These are phyloP conservation scores for Trebouxia sp. DNA, from an alignment of 139 green algal genomes.

Conservation along the genomic window DNA sequence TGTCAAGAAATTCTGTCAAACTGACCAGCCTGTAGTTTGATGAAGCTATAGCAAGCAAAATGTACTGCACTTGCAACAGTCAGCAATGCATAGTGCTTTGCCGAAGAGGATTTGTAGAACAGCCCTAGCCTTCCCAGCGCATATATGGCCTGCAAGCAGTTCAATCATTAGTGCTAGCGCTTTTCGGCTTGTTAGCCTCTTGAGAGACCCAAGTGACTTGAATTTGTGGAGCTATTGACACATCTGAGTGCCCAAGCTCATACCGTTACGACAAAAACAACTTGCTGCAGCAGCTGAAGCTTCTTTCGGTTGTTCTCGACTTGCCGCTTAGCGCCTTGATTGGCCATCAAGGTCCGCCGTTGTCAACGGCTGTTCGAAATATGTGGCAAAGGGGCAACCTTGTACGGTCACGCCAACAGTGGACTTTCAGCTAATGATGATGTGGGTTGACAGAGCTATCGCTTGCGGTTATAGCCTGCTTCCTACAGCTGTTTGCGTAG, in stretches of 20 bases:
- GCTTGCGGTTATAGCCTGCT: too few relatives aligned
- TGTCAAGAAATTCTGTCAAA: too few relatives aligned
- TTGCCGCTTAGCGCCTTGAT: conserved; percentile 67
- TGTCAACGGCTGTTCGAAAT: too few relatives aligned
- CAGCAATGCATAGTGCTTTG: conserved; percentile 40
- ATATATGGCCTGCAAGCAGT: background rate
- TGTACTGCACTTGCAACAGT: conserved; percentile 37
- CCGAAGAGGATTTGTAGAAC: conserved; percentile 12
- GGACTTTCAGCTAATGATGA: background rate
- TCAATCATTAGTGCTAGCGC: too few relatives aligned
- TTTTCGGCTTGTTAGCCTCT: too few relatives aligned
- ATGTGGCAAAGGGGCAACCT: background rate
- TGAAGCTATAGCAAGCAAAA: conserved; percentile 49
- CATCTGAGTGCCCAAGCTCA: background rate
- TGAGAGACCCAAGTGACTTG: too few relatives aligned
- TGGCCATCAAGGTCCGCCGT: too few relatives aligned
- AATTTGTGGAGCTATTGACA: too few relatives aligned
- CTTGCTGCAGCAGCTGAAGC: background rate
- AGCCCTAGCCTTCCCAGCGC: conserved; percentile 39
- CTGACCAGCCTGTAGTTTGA: conserved; percentile 32
- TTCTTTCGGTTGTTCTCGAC: conserved; percentile 59
- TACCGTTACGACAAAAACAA: background rate
- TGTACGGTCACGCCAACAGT: background rate
- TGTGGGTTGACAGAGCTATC: background rate
- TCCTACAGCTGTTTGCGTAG: too few relatives aligned